phyloP scores from a whole-genome alignment of 2,329 filamentous ascomycete genomes.

The Hypomyces rosellus region DNA sequence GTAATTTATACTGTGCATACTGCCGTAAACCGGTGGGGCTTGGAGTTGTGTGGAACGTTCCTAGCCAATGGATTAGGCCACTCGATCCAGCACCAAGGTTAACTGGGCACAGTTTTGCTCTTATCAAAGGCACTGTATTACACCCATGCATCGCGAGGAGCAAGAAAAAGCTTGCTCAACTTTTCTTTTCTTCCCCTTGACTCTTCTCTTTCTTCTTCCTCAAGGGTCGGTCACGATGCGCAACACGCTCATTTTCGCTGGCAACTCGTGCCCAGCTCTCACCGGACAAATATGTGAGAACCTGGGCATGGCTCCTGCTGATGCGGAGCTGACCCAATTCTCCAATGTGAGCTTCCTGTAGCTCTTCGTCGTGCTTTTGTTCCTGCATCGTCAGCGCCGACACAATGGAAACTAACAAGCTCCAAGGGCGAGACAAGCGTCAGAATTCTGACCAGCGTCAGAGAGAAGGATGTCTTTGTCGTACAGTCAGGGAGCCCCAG shows the following conservation, averaged over 20 bases:
- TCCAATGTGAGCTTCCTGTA: conserved; percentile 53
- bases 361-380: conserved; percentile 10
- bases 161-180: neutral
- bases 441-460: conserved; percentile 67
- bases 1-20: neutral
- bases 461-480: conserved; percentile 98
- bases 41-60: neutral
- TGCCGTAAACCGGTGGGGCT: neutral
- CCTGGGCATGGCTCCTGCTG: conserved; percentile 57
- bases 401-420: conserved; percentile 13
- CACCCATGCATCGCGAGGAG: neutral
- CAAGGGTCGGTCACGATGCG: conserved; percentile 43
- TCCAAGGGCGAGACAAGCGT: conserved; percentile 63
- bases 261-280: conserved; percentile 60
- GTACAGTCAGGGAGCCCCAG: conserved; percentile 92
- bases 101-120: too few species aligned
- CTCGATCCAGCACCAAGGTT: neutral
- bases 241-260: conserved; percentile 62
- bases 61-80: neutral
- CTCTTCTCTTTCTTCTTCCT: neutral
- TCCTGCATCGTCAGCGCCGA: conserved; percentile 10
- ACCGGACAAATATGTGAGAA: conserved; percentile 62
- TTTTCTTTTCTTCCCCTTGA: conserved; percentile 15
- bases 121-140: neutral
- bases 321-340: conserved; percentile 62